Evolutionary conservation across 2,329 filamentous ascomycete genomes (phyloP), one percentile per base, ranked within the genome.

Genomic region (Phaeosphaeria sp.): DNA sequence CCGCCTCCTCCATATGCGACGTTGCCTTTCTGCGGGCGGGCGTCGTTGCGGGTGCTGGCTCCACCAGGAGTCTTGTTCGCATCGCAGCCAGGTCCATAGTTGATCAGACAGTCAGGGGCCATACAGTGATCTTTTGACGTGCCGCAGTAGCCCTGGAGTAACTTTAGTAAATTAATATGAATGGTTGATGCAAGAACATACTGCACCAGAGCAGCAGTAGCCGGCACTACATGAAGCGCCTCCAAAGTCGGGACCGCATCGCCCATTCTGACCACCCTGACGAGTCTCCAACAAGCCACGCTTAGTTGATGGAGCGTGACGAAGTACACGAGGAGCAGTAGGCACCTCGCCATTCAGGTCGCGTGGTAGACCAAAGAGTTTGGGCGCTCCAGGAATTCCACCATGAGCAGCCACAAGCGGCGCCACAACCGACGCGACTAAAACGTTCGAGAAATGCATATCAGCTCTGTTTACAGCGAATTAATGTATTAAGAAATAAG

Each of bases 31-130:
- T 84, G 78, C 1, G 84, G 78, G 15, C 88, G 82, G 30, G 81
- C 71, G 51, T 88, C 72, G 1, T 73, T 77, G 4, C 79, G 78
- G 1, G 87, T 89, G 51, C 84, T 83, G 3, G 78, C 75, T 1
- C 87, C 87, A 63, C 81, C 56, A 56, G 85, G 81, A 65, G 79
- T 78, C 54, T 79, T 74, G 63, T 88, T 87, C 49, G 82, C 86
- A 68, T 89, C 86, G 58, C 87, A 89, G 3, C 74, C 81, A 17
- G 85, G 79, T 7, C 85, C 85, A 59, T 84, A 89, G 61, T 84
- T 77, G 63, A 87, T 83, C 66, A 84, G 82, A 68, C 87, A 89
- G 57, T 86, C 82, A 1, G 87, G 87, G 21, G 86, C 82, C 15
- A 78, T 77, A 74, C 87, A 89, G 72, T 87, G 87, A 0, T 84